Percentiles rank a stretch among this genome's conserved stretches.
Evolutionary conservation across 2,329 filamentous ascomycete species (phyloP).

Genomic region (Talaromyces marneffei): DNA sequence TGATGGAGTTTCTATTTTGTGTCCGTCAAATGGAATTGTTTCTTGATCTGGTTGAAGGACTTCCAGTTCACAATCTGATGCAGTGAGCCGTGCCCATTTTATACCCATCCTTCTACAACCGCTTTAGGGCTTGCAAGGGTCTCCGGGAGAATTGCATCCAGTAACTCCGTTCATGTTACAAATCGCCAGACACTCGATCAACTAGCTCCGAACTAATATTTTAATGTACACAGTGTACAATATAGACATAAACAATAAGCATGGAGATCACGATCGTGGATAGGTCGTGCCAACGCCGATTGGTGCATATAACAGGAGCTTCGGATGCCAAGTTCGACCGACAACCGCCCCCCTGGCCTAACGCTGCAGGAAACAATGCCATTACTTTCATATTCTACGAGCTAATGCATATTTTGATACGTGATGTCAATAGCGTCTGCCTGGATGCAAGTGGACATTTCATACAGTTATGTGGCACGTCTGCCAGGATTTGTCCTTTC

Average conservation of each 20-base stretch:
- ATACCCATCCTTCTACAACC: neutral
- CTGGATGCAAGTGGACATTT: neutral
- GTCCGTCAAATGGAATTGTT: neutral
- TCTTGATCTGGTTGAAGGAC: neutral
- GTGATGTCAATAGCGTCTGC: neutral
- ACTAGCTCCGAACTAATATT: neutral
- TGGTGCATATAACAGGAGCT: constrained; percentile 9
- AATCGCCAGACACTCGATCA: neutral
- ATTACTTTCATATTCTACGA: too few relatives aligned
- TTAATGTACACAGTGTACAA: neutral
- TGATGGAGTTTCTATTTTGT: neutral
- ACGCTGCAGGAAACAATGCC: neutral
- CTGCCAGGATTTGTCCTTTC: neutral
- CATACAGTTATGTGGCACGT: neutral
- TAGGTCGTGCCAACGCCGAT: neutral
- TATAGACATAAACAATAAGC: neutral
- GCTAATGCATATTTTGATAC: too few relatives aligned
- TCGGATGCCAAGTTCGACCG: neutral
- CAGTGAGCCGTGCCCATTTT: neutral
- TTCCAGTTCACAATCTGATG: too few relatives aligned
- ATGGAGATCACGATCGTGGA: too few relatives aligned
- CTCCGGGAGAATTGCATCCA: neutral
- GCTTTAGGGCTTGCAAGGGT: neutral
- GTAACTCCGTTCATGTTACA: neutral
- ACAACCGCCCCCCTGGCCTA: neutral